Percentiles rank a stretch among this genome's conserved stretches.
These are phyloP conservation scores for Phytophthora cajani DNA, from an alignment of 352 stramenopile species.

Conservation along the genomic window DNA sequence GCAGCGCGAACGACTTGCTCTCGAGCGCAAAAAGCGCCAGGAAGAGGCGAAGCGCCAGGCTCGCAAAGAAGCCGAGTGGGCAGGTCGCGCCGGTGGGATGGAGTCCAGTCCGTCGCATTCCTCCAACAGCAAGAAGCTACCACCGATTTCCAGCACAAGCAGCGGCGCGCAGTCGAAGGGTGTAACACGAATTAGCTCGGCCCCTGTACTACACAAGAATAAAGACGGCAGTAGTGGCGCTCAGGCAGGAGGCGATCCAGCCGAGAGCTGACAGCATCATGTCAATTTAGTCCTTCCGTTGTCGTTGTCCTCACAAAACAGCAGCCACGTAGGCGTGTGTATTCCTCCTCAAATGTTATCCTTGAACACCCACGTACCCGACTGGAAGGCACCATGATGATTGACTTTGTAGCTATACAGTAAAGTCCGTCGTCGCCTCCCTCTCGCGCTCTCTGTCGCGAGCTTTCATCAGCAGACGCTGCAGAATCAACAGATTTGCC, in stretches of 20 bases:
- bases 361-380: constrained; percentile 14
- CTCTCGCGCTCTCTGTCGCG: constrained; percentile 49
- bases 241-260: constrained; percentile 22
- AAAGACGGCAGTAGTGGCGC: constrained; percentile 31
- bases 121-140: constrained; percentile 61
- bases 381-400: constrained; percentile 1
- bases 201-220: constrained; percentile 70
- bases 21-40: constrained; percentile 68
- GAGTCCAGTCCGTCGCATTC: constrained; percentile 50
- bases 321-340: constrained; percentile 16
- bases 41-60: constrained; percentile 63
- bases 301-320: constrained; percentile 14
- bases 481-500: constrained; percentile 55
- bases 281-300: constrained; percentile 18
- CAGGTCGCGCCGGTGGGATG: constrained; percentile 73
- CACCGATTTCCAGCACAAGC: constrained; percentile 49
- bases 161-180: constrained; percentile 26
- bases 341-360: constrained; percentile 35
- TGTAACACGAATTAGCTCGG: constrained; percentile 66
- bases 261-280: constrained; percentile 25
- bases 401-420: constrained; percentile 35
- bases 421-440: constrained; percentile 45
- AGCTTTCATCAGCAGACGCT: constrained; percentile 60
- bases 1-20: constrained; percentile 69
- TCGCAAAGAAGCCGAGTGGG: constrained; percentile 82